Evolutionary conservation across 2,329 filamentous ascomycete genomes (phyloP).

Genomic region (Epichloe bromicola): DNA sequence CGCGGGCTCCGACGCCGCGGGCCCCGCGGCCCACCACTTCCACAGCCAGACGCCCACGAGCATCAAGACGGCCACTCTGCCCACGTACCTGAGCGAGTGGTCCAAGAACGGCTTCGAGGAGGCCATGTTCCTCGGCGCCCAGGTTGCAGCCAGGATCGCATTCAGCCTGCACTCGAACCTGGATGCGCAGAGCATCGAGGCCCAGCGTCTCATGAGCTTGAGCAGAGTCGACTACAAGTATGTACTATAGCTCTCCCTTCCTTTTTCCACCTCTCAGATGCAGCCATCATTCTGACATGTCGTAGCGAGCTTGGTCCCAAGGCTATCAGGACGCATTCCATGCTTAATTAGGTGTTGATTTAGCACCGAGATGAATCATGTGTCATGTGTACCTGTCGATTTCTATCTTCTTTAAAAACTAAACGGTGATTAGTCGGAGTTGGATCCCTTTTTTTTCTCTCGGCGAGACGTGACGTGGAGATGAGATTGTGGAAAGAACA

Average conservation of each 20-base stretch:
- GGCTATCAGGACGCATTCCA: conserved; percentile 38
- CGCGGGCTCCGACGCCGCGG: conserved; percentile 27
- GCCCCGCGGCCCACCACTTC: conserved; percentile 34
- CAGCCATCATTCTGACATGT: no score
- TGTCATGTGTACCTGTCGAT: no score
- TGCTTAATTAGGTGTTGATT: conserved; percentile 28
- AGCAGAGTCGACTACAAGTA: conserved; percentile 49
- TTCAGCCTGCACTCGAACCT: conserved; percentile 45
- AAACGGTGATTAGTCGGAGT: neutral
- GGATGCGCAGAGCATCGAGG: conserved; percentile 37
- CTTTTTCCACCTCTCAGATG: neutral
- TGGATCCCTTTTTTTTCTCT: neutral
- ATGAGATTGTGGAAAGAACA: no score
- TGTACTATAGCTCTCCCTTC: conserved; percentile 14
- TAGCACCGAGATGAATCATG: no score
- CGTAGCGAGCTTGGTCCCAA: conserved; percentile 40
- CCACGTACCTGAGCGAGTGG: conserved; percentile 85
- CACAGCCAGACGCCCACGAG: conserved; percentile 65
- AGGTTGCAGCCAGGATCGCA: conserved; percentile 59
- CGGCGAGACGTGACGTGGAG: no score
- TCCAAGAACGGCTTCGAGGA: conserved; percentile 71
- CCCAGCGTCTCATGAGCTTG: conserved; percentile 42
- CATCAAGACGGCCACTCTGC: conserved; percentile 65
- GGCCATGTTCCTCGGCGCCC: conserved; percentile 72
- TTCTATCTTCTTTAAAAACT: neutral